Evolutionary conservation across 2,329 filamentous ascomycete genomes (phyloP).

Genomic region (Hypoxylon sp.): DNA sequence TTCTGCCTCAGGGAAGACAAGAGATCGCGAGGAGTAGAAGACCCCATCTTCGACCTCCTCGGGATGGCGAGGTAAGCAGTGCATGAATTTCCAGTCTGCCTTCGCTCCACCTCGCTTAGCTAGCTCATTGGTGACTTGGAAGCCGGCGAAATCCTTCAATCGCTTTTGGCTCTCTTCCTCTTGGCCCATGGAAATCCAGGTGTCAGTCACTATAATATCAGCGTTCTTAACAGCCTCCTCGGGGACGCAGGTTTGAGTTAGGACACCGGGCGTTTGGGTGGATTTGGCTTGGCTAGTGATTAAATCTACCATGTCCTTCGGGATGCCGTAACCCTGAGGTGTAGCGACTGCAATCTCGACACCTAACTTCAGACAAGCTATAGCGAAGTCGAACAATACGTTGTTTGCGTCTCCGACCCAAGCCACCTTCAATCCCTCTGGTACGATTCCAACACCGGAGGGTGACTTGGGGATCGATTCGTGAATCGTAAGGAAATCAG

Average conservation of each 20-base stretch:
- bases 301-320: constrained; percentile 78
- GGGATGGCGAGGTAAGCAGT: constrained; percentile 91
- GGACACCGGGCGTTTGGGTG: constrained; percentile 72
- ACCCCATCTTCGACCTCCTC: constrained; percentile 97
- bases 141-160: constrained; percentile 86
- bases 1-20: constrained; percentile 95
- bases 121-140: constrained; percentile 90
- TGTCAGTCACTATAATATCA: constrained; percentile 94
- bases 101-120: constrained; percentile 89
- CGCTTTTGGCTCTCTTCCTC: constrained; percentile 86
- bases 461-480: constrained; percentile 76
- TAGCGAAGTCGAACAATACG: constrained; percentile 93
- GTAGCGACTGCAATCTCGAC: constrained; percentile 90
- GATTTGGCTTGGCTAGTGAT: constrained; percentile 76
- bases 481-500: constrained; percentile 91
- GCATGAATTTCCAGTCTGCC: constrained; percentile 96
- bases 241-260: constrained; percentile 83
- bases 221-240: constrained; percentile 89
- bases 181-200: constrained; percentile 99
- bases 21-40: constrained; percentile 86
- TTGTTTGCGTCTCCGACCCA: constrained; percentile 99
- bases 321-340: constrained; percentile 87
- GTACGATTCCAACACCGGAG: constrained; percentile 67
- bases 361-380: constrained; percentile 88
- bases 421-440: constrained; percentile 89